phyloP scores from a whole-genome alignment of 495 filamentous ascomycete genomes.

The Massariosphaeria phaeospora region DNA sequence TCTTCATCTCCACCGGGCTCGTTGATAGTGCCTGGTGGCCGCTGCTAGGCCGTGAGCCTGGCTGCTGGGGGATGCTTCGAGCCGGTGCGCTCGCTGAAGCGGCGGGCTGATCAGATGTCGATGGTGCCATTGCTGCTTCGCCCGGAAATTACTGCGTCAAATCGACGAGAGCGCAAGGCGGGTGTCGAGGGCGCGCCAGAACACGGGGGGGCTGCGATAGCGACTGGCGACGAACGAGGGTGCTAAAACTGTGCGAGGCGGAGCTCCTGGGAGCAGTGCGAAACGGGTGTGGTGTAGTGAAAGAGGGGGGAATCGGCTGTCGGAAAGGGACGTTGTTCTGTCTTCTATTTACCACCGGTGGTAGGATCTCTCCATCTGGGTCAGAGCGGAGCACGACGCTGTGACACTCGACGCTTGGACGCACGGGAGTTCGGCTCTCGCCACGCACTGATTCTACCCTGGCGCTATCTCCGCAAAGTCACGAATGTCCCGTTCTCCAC shows the following conservation, averaged over 20 bases:
- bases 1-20: slow-evolving; percentile 31
- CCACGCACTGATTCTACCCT: too few species aligned
- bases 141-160: not conserved
- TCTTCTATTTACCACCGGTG: too few species aligned
- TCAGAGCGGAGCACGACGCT: too few species aligned
- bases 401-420: not conserved
- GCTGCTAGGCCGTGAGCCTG: slow-evolving; percentile 5
- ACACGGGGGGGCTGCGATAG: not conserved
- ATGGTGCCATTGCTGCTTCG: slow-evolving; percentile 22
- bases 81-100: slow-evolving; percentile 1
- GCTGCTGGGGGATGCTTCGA: not conserved
- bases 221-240: not conserved
- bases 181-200: not conserved
- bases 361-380: too few species aligned
- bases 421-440: slow-evolving; percentile 20
- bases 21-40: slow-evolving; percentile 7
- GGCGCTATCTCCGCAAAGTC: too few species aligned
- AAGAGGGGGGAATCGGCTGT: not conserved
- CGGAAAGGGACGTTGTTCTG: not conserved
- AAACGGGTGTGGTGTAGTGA: not conserved
- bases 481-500: too few species aligned
- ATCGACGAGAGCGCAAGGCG: not conserved
- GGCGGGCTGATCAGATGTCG: slow-evolving; percentile 11
- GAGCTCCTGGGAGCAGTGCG: not conserved
- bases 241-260: slow-evolving; percentile 1